Percentiles rank a stretch among this genome's conserved stretches.
Conservation (phyloP, 495 filamentous ascomycete genomes). For the Neurospora tetraspora region DNA sequence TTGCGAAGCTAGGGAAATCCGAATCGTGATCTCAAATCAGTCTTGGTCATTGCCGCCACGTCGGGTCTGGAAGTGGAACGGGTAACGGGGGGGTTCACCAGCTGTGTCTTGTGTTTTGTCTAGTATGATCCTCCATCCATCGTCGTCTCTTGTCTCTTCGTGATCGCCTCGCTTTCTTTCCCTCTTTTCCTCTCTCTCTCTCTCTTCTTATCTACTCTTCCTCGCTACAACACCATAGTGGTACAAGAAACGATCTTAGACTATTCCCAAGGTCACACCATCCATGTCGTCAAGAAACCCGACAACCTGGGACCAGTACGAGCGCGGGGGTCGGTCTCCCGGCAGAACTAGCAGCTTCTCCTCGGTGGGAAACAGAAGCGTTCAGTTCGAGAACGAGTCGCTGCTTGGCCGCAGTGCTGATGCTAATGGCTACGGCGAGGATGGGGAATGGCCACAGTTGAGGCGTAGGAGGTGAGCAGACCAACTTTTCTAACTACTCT, state of each 20-base stretch:
- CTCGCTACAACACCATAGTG: neutral
- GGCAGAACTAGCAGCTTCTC: constrained; percentile 26
- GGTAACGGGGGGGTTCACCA: neutral
- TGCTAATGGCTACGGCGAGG: constrained; percentile 13
- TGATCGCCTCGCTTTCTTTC: neutral
- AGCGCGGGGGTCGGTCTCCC: constrained; percentile 21
- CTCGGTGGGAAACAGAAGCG: constrained; percentile 24
- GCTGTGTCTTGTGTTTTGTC: neutral
- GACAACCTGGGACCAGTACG: constrained; percentile 44
- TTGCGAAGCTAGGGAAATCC: neutral
- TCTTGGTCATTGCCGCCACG: neutral
- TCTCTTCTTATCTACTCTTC: neutral
- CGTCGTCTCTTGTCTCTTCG: neutral
- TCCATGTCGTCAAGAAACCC: constrained; percentile 33
- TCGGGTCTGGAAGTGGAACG: neutral
- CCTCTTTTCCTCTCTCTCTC: neutral
- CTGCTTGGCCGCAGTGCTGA: constrained; percentile 27
- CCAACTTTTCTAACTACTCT: no score
- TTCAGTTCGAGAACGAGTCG: constrained; percentile 28
- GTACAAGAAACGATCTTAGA: neutral
- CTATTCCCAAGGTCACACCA: neutral
- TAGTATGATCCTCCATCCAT: neutral
- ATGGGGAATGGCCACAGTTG: constrained; percentile 25
- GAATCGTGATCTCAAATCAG: neutral
- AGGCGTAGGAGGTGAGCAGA: constrained; percentile 25